phyloP scores from a whole-genome alignment of 1,284 basidiomycete species.

The Trichosporon coremiiforme region DNA sequence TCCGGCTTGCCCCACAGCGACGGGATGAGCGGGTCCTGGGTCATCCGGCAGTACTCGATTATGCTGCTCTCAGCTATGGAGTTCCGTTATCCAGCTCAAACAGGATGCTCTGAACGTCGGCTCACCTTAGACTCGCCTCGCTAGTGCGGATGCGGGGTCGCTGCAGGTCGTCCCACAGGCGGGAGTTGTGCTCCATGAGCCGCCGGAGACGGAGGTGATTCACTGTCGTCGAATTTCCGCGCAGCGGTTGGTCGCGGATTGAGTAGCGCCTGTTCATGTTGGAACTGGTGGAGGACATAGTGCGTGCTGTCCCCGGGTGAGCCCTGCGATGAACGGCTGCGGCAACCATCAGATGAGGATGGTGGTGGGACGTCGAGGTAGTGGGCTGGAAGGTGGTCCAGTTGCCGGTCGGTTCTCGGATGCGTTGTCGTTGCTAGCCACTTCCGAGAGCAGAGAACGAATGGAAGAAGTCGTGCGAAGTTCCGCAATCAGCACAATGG shows the following conservation, averaged over 20 bases:
- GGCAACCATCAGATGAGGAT: not conserved
- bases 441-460: not conserved
- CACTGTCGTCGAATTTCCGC: constrained; percentile 63
- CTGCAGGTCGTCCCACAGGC: constrained; percentile 84
- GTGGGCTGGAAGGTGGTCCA: not conserved
- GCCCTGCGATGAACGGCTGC: too few species aligned
- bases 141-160: constrained; percentile 84
- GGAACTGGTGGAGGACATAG: not conserved
- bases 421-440: too few species aligned
- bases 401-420: not conserved
- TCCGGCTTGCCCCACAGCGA: constrained; percentile 92
- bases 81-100: too few species aligned
- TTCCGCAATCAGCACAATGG: not conserved
- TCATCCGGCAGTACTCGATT: constrained; percentile 87
- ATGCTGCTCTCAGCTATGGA: constrained; percentile 61
- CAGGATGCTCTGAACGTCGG: too few species aligned
- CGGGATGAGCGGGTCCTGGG: constrained; percentile 82
- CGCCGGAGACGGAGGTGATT: constrained; percentile 93
- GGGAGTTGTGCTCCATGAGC: constrained; percentile 88
- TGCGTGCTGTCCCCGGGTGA: too few species aligned
- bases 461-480: not conserved
- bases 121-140: constrained; percentile 85
- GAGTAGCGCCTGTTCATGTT: too few species aligned
- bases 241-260: not conserved
- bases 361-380: too few species aligned